Evolutionary conservation across 257 asterid species (phyloP).

Genomic region (Ajuga chamaepitys): DNA sequence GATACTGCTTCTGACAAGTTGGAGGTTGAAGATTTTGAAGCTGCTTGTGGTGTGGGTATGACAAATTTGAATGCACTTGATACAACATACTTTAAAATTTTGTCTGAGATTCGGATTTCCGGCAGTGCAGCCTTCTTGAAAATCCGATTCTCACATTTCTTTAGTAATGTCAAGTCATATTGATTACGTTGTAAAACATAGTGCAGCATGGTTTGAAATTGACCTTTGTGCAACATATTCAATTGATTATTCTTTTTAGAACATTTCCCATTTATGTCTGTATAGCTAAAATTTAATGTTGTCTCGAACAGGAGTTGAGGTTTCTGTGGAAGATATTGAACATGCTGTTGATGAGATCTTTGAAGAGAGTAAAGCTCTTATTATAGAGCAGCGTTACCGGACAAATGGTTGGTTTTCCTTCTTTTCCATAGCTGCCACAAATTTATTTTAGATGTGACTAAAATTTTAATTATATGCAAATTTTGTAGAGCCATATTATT

Average conservation of each 20-base stretch:
- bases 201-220: background rate
- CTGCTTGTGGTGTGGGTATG: constrained; percentile 91
- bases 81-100: background rate
- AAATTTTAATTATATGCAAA: background rate
- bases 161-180: background rate
- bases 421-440: background rate
- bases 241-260: background rate
- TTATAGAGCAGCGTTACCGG: constrained; percentile 78
- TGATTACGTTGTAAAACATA: background rate
- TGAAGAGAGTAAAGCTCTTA: constrained; percentile 53
- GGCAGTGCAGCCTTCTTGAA: background rate
- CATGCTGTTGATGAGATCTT: constrained; percentile 51
- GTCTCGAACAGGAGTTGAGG: constrained; percentile 63
- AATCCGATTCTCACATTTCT: background rate
- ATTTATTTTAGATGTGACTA: background rate
- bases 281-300: background rate
- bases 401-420: constrained; percentile 58
- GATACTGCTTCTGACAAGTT: constrained; percentile 47
- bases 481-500: no score
- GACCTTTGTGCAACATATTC: background rate
- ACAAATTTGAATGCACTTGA: background rate
- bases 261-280: background rate
- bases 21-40: constrained; percentile 54
- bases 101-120: background rate
- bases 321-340: constrained; percentile 59